Percentiles rank a stretch among this genome's conserved stretches.
Evolutionary conservation across 441 rosid genomes (phyloP).

Genomic region (Mallotus repandus): DNA sequence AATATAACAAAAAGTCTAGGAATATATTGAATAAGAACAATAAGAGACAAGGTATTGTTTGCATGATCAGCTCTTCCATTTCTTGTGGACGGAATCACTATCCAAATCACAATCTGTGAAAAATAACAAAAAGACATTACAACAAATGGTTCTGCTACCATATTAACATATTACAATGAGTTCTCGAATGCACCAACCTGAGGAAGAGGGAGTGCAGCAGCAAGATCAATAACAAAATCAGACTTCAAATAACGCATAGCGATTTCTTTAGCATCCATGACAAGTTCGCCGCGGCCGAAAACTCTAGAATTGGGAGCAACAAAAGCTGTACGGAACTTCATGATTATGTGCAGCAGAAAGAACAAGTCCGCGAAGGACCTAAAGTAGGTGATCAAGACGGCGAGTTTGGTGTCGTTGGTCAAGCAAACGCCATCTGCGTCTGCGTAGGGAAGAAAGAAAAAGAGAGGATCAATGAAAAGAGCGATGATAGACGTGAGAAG

Average conservation of each 20-base stretch:
- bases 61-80: constrained; percentile 42
- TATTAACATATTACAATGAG: too few species aligned
- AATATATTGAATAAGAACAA: constrained; percentile 76
- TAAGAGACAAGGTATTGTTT: constrained; percentile 65
- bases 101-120: constrained; percentile 69
- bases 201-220: constrained; percentile 88
- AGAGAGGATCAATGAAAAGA: constrained; percentile 82
- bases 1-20: constrained; percentile 70
- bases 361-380: constrained; percentile 64
- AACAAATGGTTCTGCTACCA: too few species aligned
- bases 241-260: constrained; percentile 64
- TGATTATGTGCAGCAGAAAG: constrained; percentile 59
- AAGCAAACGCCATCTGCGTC: constrained; percentile 48
- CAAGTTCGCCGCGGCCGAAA: constrained; percentile 90
- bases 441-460: constrained; percentile 61
- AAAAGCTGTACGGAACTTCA: constrained; percentile 77
- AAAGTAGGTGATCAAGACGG: constrained; percentile 53
- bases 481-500: constrained; percentile 71
- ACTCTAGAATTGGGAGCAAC: constrained; percentile 73
- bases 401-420: constrained; percentile 41
- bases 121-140: background rate
- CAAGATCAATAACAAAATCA: constrained; percentile 63
- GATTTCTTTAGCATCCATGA: constrained; percentile 62
- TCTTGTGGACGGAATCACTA: constrained; percentile 65
- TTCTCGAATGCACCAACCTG: constrained; percentile 41